Evolutionary conservation across 768 basidiomycete genomes (phyloP), one percentile per base, ranked within the genome.

Genomic region (Lentinus tigrinus): DNA sequence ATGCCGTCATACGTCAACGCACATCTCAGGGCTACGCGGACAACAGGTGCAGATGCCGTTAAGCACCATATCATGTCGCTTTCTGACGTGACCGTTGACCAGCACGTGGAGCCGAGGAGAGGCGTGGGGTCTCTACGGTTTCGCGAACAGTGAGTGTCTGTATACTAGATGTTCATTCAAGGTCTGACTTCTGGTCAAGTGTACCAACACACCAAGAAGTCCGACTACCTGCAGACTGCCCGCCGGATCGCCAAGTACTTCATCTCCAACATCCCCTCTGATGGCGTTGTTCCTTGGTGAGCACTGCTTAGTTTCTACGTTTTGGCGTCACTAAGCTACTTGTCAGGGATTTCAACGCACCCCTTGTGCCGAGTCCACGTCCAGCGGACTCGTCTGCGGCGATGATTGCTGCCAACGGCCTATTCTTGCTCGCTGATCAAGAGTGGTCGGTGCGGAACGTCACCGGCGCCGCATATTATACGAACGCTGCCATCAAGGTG

Each of bases 31-130:
- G 87, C 0, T 88, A 76, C 65, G 74, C 85, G 21, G 78, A 88
- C 26, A 69, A 65, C 58, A 74, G 70, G 72, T 69, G 40, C 3
- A 54, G 7, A 2, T 17, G n/a, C n/a, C n/a, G 5, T n/a, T 14
- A 9, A 3, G 8, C 27, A 11, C 14, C 21, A 21, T 16, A 16
- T 40, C 46, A 23, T 26, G 24, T 16, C 27, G n/a, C 56, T 44
- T 26, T 27, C 57, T 38, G 28, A 44, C 39, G 6, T 5, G 64
- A 24, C 11, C 23, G 9, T 19, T n/a, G 16, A 52, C 39, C 39
- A 88, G 85, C 67, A 89, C 89, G 7, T 89, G 88, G 88, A 80
- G 85, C 46, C 82, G 88, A 28, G 88, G 88, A 8, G 84, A 91
- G 67, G 80, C 83, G 14, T 89, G 87, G 87, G 88, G 78, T 2